phyloP scores from a whole-genome alignment of 2,329 filamentous ascomycete species.

The Phialophora verrucosa region DNA sequence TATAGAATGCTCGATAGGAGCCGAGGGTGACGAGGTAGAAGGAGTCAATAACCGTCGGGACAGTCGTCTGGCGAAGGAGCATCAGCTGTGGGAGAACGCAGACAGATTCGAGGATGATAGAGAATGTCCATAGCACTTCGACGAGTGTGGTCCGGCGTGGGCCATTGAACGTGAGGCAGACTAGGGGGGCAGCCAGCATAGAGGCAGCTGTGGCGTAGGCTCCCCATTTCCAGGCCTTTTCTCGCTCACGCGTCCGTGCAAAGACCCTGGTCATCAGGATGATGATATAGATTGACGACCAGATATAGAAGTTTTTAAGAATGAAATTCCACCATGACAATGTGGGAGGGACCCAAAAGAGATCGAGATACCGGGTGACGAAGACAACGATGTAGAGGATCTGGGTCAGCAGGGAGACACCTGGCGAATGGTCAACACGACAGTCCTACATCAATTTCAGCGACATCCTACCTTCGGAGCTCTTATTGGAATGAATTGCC shows the following conservation, averaged over 20 bases:
- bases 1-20: conserved; percentile 85
- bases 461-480: conserved; percentile 71
- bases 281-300: conserved; percentile 83
- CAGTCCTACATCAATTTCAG: not conserved
- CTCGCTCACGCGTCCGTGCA: conserved; percentile 84
- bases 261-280: conserved; percentile 85
- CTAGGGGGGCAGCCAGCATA: conserved; percentile 71
- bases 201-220: conserved; percentile 70
- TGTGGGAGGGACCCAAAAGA: conserved; percentile 61
- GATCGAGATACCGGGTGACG: conserved; percentile 81
- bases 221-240: conserved; percentile 92
- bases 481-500: conserved; percentile 85
- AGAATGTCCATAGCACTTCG: conserved; percentile 85
- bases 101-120: conserved; percentile 87
- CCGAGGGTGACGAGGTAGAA: conserved; percentile 90
- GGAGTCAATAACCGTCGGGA: conserved; percentile 95
- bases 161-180: conserved; percentile 71
- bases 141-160: conserved; percentile 45
- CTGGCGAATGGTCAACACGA: conserved; percentile 49
- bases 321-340: conserved; percentile 70
- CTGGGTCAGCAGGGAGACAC: conserved; percentile 88
- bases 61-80: conserved; percentile 89
- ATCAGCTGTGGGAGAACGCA: conserved; percentile 90
- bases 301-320: conserved; percentile 89
- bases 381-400: conserved; percentile 86